Evolutionary conservation across 2,329 filamentous ascomycete species (phyloP).

Genomic region (Aspergillus glaucus): DNA sequence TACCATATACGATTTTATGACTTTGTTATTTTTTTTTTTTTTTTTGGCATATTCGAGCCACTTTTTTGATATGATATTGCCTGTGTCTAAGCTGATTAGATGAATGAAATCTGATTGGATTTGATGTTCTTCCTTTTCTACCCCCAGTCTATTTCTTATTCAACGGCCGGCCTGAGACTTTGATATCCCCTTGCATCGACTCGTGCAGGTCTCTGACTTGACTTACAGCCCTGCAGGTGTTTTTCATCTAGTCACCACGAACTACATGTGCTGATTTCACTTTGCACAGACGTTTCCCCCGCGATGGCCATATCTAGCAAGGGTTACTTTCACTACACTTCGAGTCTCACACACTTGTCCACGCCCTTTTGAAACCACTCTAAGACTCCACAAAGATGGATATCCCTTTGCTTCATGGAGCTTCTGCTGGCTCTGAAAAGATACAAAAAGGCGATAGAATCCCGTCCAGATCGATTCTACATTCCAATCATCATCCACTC

Average conservation of each 20-base stretch:
- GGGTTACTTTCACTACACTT: background rate
- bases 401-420: background rate
- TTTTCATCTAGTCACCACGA: background rate
- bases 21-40: background rate
- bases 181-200: conserved; percentile 13
- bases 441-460: background rate
- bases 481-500: background rate
- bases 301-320: background rate
- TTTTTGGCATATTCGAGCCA: background rate
- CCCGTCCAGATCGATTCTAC: background rate
- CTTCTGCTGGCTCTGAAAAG: background rate
- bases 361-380: background rate
- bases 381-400: background rate
- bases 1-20: background rate
- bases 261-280: background rate
- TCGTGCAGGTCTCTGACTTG: conserved; percentile 7
- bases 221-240: conserved; percentile 11
- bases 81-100: conserved; percentile 6
- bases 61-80: background rate
- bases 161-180: conserved; percentile 1
- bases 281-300: background rate
- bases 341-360: background rate
- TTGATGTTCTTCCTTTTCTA: conserved; percentile 1
- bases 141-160: conserved; percentile 1
- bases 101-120: background rate